Conservation (phyloP, 1,139 yeast species). For the Chernovozyma sophiae-reginae region DNA sequence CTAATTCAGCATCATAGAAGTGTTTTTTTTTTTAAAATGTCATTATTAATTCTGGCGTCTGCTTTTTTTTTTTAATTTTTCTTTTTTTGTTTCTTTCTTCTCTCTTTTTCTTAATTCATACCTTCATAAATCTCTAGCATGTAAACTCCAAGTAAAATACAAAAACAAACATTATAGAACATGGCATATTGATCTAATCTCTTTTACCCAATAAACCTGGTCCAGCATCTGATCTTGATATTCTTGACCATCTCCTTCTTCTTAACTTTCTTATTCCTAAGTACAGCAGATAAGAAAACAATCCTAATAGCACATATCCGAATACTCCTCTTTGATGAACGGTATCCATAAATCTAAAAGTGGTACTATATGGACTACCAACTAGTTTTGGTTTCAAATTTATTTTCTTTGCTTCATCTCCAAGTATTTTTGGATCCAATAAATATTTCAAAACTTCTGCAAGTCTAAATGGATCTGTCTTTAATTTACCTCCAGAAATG, state of each 20-base stretch:
- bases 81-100: too few species aligned
- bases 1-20: too few species aligned
- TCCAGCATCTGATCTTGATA: conserved; percentile 7
- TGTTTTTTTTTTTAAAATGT: too few species aligned
- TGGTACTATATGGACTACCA: conserved; percentile 41
- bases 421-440: conserved; percentile 25
- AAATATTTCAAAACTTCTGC: conserved; percentile 28
- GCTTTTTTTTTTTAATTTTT: too few species aligned
- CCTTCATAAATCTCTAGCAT: too few species aligned
- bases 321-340: conserved; percentile 42
- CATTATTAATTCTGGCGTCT: too few species aligned
- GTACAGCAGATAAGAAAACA: conserved; percentile 4
- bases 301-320: conserved; percentile 35
- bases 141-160: too few species aligned
- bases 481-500: conserved; percentile 24
- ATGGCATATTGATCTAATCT: too few species aligned
- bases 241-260: conserved; percentile 7
- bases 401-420: conserved; percentile 5
- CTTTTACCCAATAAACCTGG: conserved; percentile 15
- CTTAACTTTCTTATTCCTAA: conserved; percentile 3
- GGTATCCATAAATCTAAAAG: conserved; percentile 38
- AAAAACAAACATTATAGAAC: too few species aligned
- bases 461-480: conserved; percentile 26
- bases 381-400: conserved; percentile 24
- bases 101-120: too few species aligned